A percentile compares a stretch with the other conserved stretches of the same genome.
Conservation (phyloP, 805 yeast species). For the Kregervanrija fluxuum region DNA sequence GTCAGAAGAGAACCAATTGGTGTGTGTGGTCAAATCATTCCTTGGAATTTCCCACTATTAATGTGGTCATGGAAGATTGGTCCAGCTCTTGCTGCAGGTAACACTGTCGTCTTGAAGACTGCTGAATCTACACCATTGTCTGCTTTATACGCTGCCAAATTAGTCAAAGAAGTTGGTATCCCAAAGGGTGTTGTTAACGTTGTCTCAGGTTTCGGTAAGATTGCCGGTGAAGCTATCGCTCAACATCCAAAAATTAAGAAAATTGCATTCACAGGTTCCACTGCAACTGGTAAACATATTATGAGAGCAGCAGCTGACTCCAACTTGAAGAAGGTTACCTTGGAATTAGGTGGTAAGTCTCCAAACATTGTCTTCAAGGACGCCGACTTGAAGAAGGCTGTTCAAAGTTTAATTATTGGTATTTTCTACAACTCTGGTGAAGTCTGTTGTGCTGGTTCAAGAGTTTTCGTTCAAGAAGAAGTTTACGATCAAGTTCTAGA, state of each 20-base stretch:
- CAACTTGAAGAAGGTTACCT: conserved; percentile 64
- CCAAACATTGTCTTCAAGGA: conserved; percentile 79
- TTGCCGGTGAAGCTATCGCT: conserved; percentile 75
- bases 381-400: conserved; percentile 60
- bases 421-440: conserved; percentile 88
- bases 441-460: conserved; percentile 89
- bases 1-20: conserved; percentile 88
- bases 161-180: conserved; percentile 74
- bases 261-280: conserved; percentile 93
- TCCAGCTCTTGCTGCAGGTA: conserved; percentile 89
- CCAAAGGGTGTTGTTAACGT: conserved; percentile 90
- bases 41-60: conserved; percentile 94
- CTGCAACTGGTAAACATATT: conserved; percentile 74
- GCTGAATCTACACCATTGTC: conserved; percentile 92
- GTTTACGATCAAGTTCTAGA: conserved; percentile 60
- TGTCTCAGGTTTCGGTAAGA: conserved; percentile 79
- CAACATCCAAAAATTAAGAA: conserved; percentile 77
- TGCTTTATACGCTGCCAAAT: conserved; percentile 66
- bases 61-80: conserved; percentile 95
- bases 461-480: conserved; percentile 72
- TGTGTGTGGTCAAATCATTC: conserved; percentile 92
- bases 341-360: conserved; percentile 88
- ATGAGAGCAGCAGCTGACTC: conserved; percentile 66
- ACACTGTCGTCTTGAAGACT: conserved; percentile 79
- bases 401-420: conserved; percentile 63